Evolutionary conservation across 2,329 filamentous ascomycete genomes (phyloP).

Genomic region (Aspergillus neotritici): DNA sequence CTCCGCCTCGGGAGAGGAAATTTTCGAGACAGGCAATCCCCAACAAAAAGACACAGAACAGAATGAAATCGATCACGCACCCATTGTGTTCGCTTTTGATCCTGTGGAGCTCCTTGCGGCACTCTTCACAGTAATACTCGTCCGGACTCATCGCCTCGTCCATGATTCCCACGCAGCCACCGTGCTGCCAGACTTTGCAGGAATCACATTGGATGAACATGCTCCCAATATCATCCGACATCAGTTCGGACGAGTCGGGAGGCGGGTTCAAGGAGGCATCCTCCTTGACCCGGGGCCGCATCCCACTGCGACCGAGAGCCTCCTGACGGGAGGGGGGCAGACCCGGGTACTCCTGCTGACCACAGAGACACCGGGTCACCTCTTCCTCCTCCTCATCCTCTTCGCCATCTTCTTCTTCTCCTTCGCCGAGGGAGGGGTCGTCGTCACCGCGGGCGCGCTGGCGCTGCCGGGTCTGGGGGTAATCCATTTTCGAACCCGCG

Average conservation of each 20-base stretch:
- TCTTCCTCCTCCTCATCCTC: constrained; percentile 75
- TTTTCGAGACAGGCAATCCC: neutral
- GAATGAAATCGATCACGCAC: too few species aligned
- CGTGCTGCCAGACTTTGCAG: constrained; percentile 98
- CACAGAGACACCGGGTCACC: constrained; percentile 91
- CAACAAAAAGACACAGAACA: neutral
- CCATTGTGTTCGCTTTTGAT: constrained; percentile 75
- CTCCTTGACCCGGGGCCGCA: constrained; percentile 49
- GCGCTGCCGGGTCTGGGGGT: constrained; percentile 67
- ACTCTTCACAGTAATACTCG: constrained; percentile 96
- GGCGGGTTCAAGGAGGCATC: constrained; percentile 54
- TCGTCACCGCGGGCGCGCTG: constrained; percentile 67
- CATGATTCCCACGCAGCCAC: constrained; percentile 94
- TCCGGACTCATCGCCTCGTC: constrained; percentile 89
- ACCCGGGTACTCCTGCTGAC: constrained; percentile 89
- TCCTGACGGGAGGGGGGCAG: constrained; percentile 57
- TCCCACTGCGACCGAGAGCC: constrained; percentile 50
- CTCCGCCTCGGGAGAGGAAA: neutral
- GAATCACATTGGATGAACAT: constrained; percentile 97
- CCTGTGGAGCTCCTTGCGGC: constrained; percentile 84
- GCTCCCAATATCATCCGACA: constrained; percentile 81
- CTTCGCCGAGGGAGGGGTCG: constrained; percentile 34
- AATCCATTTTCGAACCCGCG: constrained; percentile 50
- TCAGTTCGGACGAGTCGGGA: constrained; percentile 53
- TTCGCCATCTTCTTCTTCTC: constrained; percentile 57